phyloP scores from a whole-genome alignment of 176 grass and related monocot genomes.

The Bothriochloa decipiens region DNA sequence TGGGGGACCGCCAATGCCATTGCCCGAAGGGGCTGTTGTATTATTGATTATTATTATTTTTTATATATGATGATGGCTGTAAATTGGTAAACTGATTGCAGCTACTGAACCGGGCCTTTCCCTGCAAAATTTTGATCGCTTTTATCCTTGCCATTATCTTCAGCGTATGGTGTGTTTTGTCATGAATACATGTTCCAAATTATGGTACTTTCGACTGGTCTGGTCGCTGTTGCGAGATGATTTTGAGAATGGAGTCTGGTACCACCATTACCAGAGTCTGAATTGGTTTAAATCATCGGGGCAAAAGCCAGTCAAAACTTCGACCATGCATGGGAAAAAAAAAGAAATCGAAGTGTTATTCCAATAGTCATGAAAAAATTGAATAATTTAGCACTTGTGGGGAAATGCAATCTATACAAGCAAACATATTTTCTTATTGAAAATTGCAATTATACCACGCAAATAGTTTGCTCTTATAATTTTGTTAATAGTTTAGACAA shows the following conservation, averaged over 20 bases:
- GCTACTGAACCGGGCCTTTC: neutral
- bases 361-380: neutral
- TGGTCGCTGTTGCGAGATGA: neutral
- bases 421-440: neutral
- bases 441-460: neutral
- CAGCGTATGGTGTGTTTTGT: neutral
- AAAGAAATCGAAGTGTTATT: neutral
- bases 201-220: neutral
- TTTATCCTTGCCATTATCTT: neutral
- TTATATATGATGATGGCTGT: neutral
- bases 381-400: neutral
- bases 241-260: neutral
- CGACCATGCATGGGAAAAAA: neutral
- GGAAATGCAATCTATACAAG: neutral
- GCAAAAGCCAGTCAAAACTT: neutral
- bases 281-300: neutral
- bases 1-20: neutral
- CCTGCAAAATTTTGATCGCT: slow-evolving; percentile 53
- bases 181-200: neutral
- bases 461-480: no score
- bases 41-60: neutral
- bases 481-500: no score
- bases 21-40: slow-evolving; percentile 34
- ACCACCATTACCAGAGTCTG: neutral
- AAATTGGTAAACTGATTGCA: slow-evolving; percentile 29